Evolutionary conservation across 176 grass and related monocot genomes (phyloP).

Genomic region (Neostapfia colusana): DNA sequence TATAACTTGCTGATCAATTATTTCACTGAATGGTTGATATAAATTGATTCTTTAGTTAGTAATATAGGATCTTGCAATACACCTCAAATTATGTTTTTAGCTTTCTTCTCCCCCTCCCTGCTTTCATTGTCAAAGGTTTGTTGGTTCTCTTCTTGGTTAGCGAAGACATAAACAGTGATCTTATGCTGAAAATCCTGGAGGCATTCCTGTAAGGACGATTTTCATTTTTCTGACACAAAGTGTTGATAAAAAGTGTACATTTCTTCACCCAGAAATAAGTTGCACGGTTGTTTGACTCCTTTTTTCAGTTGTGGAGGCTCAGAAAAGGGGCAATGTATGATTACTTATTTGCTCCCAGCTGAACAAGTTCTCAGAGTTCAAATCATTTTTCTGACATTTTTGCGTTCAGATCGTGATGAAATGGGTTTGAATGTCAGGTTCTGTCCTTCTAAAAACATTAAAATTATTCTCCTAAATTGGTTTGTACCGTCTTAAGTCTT

Average conservation of each 20-base stretch:
- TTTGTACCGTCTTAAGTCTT: no score
- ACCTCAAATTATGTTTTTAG: slow-evolving; percentile 14
- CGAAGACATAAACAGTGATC: slow-evolving; percentile 28
- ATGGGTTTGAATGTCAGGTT: no score
- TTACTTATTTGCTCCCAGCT: no score
- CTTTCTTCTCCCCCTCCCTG: slow-evolving; percentile 4
- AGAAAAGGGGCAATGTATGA: no score
- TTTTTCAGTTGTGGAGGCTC: no score
- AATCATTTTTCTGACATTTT: no score
- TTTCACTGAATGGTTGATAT: slow-evolving; percentile 35
- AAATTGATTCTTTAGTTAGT: slow-evolving; percentile 52
- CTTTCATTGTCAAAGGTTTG: slow-evolving; percentile 37
- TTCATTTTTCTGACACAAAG: slow-evolving; percentile 34
- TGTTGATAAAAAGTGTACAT: slow-evolving; percentile 55
- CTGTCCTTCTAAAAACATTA: no score
- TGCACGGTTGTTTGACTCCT: slow-evolving; percentile 16
- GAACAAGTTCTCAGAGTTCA: no score
- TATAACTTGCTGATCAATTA: slow-evolving; percentile 37
- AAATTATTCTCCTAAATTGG: no score
- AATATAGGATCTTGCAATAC: slow-evolving; percentile 44
- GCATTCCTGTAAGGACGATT: slow-evolving; percentile 39
- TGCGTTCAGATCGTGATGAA: no score
- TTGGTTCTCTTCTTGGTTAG: neutral
- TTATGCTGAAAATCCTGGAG: slow-evolving; percentile 45
- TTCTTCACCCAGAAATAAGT: slow-evolving; percentile 11